Base-by-base conservation (phyloP, 768 basidiomycete genomes). In the Suillus spraguei region DNA sequence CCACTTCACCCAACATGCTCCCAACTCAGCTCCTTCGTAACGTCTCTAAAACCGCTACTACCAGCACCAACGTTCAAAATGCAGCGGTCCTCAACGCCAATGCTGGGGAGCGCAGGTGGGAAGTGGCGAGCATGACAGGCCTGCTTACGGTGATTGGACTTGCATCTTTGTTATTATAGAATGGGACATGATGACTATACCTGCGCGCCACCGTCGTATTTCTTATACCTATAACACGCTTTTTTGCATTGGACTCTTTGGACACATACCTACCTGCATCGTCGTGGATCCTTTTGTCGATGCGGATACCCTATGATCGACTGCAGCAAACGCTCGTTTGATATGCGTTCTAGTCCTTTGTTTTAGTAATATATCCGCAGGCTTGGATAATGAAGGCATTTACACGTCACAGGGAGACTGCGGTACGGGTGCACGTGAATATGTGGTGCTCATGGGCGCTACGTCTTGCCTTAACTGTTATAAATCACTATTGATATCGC, bases 1-100 rank as follows among this genome's bases (percentile, higher is more conserved):
- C 91, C n/a, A 60, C 81, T 16, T 85, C 88, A 11, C 94, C 95
- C 32, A 90, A 87, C 76, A 97, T 97, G 95, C 79, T 94, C 36
- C 95, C 95, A 2, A 91, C 90, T 5, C 81, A 80, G 67, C 52
- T 71, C 53, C 78, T 97, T 63, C 83, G 90, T 66, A 91, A 89
- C 67, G 77, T 80, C 41, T 74, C 83, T 3, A 33, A 74, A 16
- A 13, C 70, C 9, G 62, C 72, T 8, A 63, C 72, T n/a, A 9
- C 64, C 5, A 52, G 17, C 17, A 16, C 38, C 6, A 65, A 39
- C 39, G 56, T 58, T 7, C 66, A 64, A 53, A 68, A 10, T 41
- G 56, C 69, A 1, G 39, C 36, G 4, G 69, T 68, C 36, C 65
- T 69, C 17, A 22, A 35, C 35, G 65, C 61, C 44, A 76, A 60